Conservation (phyloP, 768 basidiomycete species). For the Naganishia onofrii region DNA sequence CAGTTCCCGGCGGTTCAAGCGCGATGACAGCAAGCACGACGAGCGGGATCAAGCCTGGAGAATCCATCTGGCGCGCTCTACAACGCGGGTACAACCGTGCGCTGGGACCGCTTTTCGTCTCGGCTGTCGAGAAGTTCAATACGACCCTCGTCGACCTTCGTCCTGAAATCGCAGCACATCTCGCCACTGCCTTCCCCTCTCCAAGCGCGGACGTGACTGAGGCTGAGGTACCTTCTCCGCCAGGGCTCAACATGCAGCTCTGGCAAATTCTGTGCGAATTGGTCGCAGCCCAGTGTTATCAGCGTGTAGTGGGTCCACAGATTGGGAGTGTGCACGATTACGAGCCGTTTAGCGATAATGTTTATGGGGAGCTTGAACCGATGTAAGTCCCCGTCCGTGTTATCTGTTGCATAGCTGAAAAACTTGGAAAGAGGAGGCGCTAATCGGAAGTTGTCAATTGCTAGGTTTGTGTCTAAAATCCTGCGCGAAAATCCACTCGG, state of each 20-base stretch:
- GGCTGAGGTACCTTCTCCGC: not conserved
- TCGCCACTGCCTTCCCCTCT: not conserved
- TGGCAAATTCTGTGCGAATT: constrained; percentile 47
- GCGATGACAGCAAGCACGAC: constrained; percentile 41
- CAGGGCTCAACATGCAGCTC: constrained; percentile 28
- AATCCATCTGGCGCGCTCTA: constrained; percentile 17
- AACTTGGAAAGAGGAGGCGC: too few relatives aligned
- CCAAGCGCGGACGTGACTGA: constrained; percentile 31
- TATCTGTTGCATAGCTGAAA: too few relatives aligned
- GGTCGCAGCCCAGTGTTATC: constrained; percentile 76
- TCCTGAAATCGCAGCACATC: constrained; percentile 8
- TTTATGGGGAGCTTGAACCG: constrained; percentile 49
- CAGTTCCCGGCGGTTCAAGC: constrained; percentile 38
- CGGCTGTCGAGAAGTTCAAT: constrained; percentile 48
- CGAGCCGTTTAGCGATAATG: constrained; percentile 64
- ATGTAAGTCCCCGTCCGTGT: constrained; percentile 38
- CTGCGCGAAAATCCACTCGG: constrained; percentile 60
- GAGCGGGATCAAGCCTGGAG: constrained; percentile 41
- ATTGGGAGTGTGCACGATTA: constrained; percentile 77
- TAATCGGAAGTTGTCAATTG: not conserved
- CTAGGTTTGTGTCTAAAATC: constrained; percentile 63
- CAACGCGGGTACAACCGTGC: constrained; percentile 23
- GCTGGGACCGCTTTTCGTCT: constrained; percentile 45
- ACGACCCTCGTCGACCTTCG: constrained; percentile 39
- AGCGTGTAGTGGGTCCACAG: constrained; percentile 86